Evolutionary conservation across 1,139 yeast species (phyloP).

Genomic region (Hyphopichia fennica): DNA sequence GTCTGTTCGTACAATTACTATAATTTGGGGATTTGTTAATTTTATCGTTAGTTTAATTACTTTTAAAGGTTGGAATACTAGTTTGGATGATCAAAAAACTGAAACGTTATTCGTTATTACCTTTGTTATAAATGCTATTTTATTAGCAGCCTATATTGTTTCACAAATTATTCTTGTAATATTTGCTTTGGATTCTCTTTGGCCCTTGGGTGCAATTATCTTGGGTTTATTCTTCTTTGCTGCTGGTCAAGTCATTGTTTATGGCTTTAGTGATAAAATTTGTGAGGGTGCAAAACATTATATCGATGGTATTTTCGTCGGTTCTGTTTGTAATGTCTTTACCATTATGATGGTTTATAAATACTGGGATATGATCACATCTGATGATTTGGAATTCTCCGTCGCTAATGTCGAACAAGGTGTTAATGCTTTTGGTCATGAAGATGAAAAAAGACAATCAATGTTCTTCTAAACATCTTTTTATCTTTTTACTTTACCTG

Average conservation of each 20-base stretch:
- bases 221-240: slow-evolving; percentile 72
- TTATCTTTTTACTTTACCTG: background rate
- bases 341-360: slow-evolving; percentile 93
- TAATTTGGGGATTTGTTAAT: slow-evolving; percentile 57
- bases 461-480: slow-evolving; percentile 4
- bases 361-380: slow-evolving; percentile 96
- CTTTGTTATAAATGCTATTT: slow-evolving; percentile 68
- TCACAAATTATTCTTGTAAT: slow-evolving; percentile 73
- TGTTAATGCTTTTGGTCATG: slow-evolving; percentile 28
- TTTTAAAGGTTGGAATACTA: slow-evolving; percentile 65
- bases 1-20: slow-evolving; percentile 49
- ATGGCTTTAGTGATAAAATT: slow-evolving; percentile 62
- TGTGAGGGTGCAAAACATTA: slow-evolving; percentile 80
- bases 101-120: slow-evolving; percentile 65
- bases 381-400: slow-evolving; percentile 90
- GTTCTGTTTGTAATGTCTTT: slow-evolving; percentile 74
- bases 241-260: slow-evolving; percentile 76
- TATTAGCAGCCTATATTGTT: slow-evolving; percentile 60
- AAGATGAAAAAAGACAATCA: slow-evolving; percentile 39
- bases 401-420: slow-evolving; percentile 54
- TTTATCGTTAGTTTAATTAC: slow-evolving; percentile 72
- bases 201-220: slow-evolving; percentile 84
- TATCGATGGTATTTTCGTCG: slow-evolving; percentile 86
- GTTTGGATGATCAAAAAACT: slow-evolving; percentile 47
- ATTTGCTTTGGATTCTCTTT: slow-evolving; percentile 67